Evolutionary conservation across 2,329 filamentous ascomycete genomes (phyloP).

Genomic region (Cordyceps tenuipes): DNA sequence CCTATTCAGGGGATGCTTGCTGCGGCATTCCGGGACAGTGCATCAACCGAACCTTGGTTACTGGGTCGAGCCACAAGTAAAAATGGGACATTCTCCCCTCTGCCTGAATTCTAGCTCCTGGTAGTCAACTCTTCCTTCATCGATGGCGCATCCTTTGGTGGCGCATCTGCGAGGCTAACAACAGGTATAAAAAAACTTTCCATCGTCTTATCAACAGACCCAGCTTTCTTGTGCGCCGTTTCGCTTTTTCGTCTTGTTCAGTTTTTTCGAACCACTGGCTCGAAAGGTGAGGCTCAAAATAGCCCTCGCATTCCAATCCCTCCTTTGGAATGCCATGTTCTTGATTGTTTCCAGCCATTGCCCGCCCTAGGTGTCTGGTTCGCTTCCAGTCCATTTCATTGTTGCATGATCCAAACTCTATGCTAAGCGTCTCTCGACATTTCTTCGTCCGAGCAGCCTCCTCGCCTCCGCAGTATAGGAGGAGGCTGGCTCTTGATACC

Average conservation of each 20-base stretch:
- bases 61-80: conserved; percentile 5
- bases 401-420: not conserved
- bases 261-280: too few relatives aligned
- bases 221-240: not conserved
- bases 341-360: not conserved
- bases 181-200: not conserved
- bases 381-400: not conserved
- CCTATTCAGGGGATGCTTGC: too few relatives aligned
- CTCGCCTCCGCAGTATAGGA: not conserved
- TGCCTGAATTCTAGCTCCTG: not conserved
- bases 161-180: not conserved
- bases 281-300: not conserved
- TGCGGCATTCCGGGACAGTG: not conserved
- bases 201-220: not conserved
- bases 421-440: not conserved
- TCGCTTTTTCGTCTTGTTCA: not conserved
- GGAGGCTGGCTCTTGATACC: not conserved
- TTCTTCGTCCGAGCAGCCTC: not conserved
- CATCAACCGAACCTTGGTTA: not conserved
- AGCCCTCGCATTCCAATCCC: not conserved
- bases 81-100: not conserved
- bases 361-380: not conserved
- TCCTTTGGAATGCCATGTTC: not conserved
- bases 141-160: not conserved
- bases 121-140: not conserved